phyloP scores from a whole-genome alignment of 148 eudicot genomes.

The Arbutus unedo region DNA sequence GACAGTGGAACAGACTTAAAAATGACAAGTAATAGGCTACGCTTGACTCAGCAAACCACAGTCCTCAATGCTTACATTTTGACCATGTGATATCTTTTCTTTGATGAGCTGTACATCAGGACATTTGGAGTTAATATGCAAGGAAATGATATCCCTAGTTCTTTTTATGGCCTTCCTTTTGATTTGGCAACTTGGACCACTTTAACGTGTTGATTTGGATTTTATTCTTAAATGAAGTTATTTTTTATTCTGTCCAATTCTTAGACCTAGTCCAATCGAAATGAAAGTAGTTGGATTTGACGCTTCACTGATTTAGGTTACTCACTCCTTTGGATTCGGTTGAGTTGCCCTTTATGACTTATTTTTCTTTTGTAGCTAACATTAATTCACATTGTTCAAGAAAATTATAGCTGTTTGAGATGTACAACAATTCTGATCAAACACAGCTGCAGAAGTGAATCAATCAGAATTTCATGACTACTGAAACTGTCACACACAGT shows the following conservation, averaged over 20 bases:
- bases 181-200: neutral
- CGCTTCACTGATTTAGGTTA: neutral
- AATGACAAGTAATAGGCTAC: neutral
- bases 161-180: neutral
- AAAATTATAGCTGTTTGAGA: neutral
- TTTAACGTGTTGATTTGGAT: neutral
- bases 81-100: neutral
- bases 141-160: neutral
- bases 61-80: constrained; percentile 1
- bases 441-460: neutral
- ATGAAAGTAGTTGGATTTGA: neutral
- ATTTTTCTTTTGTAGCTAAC: neutral
- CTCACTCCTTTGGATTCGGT: neutral
- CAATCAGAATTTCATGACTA: neutral
- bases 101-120: neutral
- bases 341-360: neutral
- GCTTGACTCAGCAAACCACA: neutral
- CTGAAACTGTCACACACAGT: neutral
- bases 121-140: neutral
- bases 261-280: neutral
- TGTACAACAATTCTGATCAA: neutral
- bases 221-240: neutral
- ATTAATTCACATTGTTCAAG: neutral
- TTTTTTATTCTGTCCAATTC: neutral
- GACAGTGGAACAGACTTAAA: neutral